phyloP scores from a whole-genome alignment of 768 basidiomycete genomes.

The Stropharia rugosoannulata region DNA sequence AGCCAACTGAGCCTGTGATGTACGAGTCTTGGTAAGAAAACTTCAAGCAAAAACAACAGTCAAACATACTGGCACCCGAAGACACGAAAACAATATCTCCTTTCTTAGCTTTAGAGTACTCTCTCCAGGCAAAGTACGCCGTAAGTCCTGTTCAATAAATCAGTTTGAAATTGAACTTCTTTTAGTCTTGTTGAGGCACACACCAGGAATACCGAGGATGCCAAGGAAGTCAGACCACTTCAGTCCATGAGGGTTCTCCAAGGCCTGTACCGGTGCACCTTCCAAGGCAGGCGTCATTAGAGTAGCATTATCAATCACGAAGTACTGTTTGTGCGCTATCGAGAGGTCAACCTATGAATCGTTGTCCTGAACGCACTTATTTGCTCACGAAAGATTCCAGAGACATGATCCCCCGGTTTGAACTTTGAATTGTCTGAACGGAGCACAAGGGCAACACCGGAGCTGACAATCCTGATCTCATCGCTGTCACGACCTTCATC shows the following conservation, averaged over 20 bases:
- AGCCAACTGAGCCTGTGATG: slow-evolving; percentile 46
- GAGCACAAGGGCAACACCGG: slow-evolving; percentile 43
- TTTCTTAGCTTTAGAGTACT: slow-evolving; percentile 35
- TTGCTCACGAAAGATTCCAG: slow-evolving; percentile 28
- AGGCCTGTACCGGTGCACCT: slow-evolving; percentile 18
- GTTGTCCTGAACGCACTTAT: background rate
- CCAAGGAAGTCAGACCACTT: slow-evolving; percentile 52
- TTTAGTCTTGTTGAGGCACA: slow-evolving; percentile 7
- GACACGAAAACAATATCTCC: slow-evolving; percentile 42
- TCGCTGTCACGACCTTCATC: background rate
- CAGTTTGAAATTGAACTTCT: background rate
- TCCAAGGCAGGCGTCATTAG: background rate
- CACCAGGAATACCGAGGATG: slow-evolving; percentile 54
- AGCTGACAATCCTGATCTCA: slow-evolving; percentile 24
- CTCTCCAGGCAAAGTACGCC: slow-evolving; percentile 39
- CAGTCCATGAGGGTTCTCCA: slow-evolving; percentile 42
- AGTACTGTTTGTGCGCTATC: slow-evolving; percentile 42
- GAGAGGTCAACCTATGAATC: background rate
- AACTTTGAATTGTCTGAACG: slow-evolving; percentile 35
- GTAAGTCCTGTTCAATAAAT: slow-evolving; percentile 30
- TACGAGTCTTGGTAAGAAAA: background rate
- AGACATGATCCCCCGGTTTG: slow-evolving; percentile 39
- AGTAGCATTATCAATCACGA: slow-evolving; percentile 13
- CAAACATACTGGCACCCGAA: slow-evolving; percentile 34
- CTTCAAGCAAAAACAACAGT: background rate